Base-by-base conservation (phyloP, 2,329 filamentous ascomycete genomes). In the Pseudocercospora fijiensis region DNA sequence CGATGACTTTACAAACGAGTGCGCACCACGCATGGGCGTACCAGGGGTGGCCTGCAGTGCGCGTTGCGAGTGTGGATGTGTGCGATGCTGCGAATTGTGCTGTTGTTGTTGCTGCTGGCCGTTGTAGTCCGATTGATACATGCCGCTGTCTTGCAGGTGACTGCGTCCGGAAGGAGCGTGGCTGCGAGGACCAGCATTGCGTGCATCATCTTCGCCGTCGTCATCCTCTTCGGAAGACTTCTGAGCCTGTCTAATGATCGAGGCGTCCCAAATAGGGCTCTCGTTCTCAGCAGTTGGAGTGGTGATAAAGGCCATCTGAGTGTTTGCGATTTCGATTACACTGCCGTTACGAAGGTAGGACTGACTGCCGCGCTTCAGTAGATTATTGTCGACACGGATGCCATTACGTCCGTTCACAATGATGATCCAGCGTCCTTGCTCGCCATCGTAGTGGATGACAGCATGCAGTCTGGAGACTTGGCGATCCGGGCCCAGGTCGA, bases 281-380 rank as follows among this genome's bases (percentile, higher is more conserved):
- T 90, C 85, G 90, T 84, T 73, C 90, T 92, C 71, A 80, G 85
- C 22, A 84, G 84, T 73, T 90, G 86, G 87, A 0, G 95, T 94
- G n/a, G 96, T 86, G 55, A 97, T 91, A 77, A 99, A 99, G 83
- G 98, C 94, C 95, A 99, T 99, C 80, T 99, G 94, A 0, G 95
- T 90, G 59, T 91, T 91, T 71, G 90, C 90, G 73, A 98, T 91
- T 74, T 96, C 92, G 63, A 99, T 88, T 49, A 98, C 91, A 75
- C 94, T 89, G 63, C 95, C 95, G 72, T 93, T 96, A 47, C 87
- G 86, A 26, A 99, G 83, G 28, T 86, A 80, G 33, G 86, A 84
- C 37, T 86, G 83, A 43, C 84, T 80, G 11, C 89, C 89, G 58
- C 88, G 84, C 72, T 90, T 90, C 61, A 96, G 79, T 20, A 85